A percentile compares a stretch with the other conserved stretches of the same genome.
Conservation (phyloP, 179 eudicot species). For the Beta lomatogona region DNA sequence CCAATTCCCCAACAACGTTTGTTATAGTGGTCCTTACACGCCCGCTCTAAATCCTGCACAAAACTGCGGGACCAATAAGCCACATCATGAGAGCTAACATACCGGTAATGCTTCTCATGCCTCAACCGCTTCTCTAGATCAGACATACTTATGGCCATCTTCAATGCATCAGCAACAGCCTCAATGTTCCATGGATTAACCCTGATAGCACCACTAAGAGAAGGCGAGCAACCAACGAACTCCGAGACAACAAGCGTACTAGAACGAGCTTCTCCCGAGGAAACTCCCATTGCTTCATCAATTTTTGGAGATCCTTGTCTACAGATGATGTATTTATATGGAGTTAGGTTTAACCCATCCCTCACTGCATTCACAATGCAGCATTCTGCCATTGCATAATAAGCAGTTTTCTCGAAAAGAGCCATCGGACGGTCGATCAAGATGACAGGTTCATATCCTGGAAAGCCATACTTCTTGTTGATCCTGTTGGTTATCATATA, state of each 20-base stretch:
- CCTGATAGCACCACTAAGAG: slow-evolving; percentile 50
- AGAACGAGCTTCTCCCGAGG: slow-evolving; percentile 31
- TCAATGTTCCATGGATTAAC: slow-evolving; percentile 50
- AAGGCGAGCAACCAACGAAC: slow-evolving; percentile 52
- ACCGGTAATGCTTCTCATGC: slow-evolving; percentile 47
- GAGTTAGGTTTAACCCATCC: slow-evolving; percentile 49
- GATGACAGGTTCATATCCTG: slow-evolving; percentile 40
- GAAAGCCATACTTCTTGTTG: slow-evolving; percentile 29
- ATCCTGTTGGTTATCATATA: slow-evolving; percentile 36
- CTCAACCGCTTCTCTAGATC: slow-evolving; percentile 37
- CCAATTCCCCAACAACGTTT: slow-evolving; percentile 53
- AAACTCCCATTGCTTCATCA: slow-evolving; percentile 38
- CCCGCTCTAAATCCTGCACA: slow-evolving; percentile 44
- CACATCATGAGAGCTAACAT: slow-evolving; percentile 51
- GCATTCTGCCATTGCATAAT: slow-evolving; percentile 48
- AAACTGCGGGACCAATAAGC: slow-evolving; percentile 49
- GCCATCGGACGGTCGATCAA: slow-evolving; percentile 41
- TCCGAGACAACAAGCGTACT: slow-evolving; percentile 50
- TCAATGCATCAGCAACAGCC: slow-evolving; percentile 46
- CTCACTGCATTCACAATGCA: slow-evolving; percentile 54
- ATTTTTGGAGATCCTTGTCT: slow-evolving; percentile 41
- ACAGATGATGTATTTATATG: slow-evolving; percentile 45
- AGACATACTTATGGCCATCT: slow-evolving; percentile 29
- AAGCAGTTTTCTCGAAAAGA: slow-evolving; percentile 42
- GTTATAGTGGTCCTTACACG: slow-evolving; percentile 42